Conservation (phyloP, 164 flowering plant genomes). For the Pachysandra terminalis region DNA sequence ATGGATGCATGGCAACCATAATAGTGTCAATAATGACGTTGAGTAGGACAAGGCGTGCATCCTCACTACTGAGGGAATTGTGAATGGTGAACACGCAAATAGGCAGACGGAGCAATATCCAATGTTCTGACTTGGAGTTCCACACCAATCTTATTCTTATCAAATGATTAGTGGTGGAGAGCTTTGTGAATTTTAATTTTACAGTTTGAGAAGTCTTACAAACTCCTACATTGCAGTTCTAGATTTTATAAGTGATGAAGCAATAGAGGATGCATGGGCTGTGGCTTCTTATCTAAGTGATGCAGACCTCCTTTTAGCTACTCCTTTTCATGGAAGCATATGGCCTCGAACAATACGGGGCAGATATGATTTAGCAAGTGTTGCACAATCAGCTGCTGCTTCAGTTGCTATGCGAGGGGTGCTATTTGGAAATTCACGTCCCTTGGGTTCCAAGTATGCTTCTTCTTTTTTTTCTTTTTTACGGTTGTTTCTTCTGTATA, state of each 20-base stretch:
- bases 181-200: too few relatives aligned
- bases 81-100: too few relatives aligned
- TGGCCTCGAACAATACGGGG: conserved; percentile 23
- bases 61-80: too few relatives aligned
- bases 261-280: conserved; percentile 74
- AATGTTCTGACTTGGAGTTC: too few relatives aligned
- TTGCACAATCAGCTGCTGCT: conserved; percentile 72
- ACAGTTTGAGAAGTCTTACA: background rate
- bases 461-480: too few relatives aligned
- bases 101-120: too few relatives aligned
- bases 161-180: too few relatives aligned
- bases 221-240: conserved; percentile 51
- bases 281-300: conserved; percentile 80
- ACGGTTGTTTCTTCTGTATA: background rate
- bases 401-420: conserved; percentile 95
- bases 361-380: conserved; percentile 51
- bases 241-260: conserved; percentile 79
- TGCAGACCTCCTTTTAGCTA: conserved; percentile 73
- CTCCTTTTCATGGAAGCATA: conserved; percentile 27
- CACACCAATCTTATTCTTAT: too few relatives aligned
- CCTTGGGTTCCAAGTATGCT: conserved; percentile 64
- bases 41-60: too few relatives aligned
- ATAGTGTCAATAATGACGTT: too few relatives aligned
- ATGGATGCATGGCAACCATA: too few relatives aligned
- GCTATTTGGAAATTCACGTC: conserved; percentile 76